Conservation (phyloP, 345 rosid species). For the Arabidopsis suecica region DNA sequence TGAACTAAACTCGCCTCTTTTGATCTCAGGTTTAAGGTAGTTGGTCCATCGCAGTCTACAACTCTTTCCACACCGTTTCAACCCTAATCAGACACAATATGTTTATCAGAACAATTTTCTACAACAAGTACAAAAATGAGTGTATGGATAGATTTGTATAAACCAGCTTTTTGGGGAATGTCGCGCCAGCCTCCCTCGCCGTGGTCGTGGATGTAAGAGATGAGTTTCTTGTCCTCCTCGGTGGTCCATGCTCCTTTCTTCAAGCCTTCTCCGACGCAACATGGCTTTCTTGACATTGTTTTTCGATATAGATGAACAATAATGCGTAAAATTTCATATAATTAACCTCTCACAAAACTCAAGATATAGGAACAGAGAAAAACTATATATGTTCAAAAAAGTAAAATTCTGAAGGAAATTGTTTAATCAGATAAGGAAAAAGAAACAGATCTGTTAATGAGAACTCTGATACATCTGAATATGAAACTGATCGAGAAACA, state of each 20-base stretch:
- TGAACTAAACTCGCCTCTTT: constrained; percentile 52
- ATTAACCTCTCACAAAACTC: constrained; percentile 16
- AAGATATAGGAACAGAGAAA: not conserved
- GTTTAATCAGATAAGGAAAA: constrained; percentile 18
- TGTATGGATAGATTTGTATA: not conserved
- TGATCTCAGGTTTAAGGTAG: constrained; percentile 52
- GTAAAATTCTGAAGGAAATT: not conserved
- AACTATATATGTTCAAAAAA: not conserved
- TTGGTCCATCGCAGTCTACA: constrained; percentile 57
- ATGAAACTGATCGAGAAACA: constrained; percentile 43
- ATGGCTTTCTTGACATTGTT: constrained; percentile 46
- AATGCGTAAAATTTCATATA: not conserved
- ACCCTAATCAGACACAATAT: constrained; percentile 36
- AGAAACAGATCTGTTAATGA: constrained; percentile 45
- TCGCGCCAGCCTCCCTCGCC: constrained; percentile 50
- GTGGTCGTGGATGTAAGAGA: constrained; percentile 40
- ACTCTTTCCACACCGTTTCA: constrained; percentile 58
- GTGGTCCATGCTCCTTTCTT: constrained; percentile 51
- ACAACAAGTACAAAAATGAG: not conserved
- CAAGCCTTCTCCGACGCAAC: constrained; percentile 45
- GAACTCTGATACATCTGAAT: constrained; percentile 47
- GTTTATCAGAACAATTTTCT: not conserved
- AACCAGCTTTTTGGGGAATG: constrained; percentile 46
- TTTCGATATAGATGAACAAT: not conserved
- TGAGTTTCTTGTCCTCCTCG: constrained; percentile 45